Conservation (phyloP, 2,329 filamentous ascomycete species). For the Penicillium sp. region DNA sequence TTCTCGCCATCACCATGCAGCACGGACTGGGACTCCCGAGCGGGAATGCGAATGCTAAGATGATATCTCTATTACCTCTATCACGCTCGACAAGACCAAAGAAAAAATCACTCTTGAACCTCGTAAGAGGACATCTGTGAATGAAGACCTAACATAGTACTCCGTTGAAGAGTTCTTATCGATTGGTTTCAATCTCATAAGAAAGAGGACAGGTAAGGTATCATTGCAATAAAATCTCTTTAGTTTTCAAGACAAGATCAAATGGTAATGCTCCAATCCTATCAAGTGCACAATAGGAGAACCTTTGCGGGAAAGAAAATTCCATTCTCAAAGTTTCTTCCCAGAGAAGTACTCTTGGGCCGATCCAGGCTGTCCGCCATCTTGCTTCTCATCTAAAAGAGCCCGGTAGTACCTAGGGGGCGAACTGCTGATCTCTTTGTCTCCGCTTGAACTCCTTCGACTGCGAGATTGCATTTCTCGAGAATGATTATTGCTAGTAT, state of each 20-base stretch:
- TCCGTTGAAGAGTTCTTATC: background rate
- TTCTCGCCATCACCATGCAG: no score
- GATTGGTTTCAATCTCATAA: background rate
- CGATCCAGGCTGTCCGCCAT: background rate
- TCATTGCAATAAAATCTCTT: no score
- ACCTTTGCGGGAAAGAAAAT: background rate
- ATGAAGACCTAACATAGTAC: background rate
- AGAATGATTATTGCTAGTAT: background rate
- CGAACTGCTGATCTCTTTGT: background rate
- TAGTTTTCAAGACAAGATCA: background rate
- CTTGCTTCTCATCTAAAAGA: background rate
- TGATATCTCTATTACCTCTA: background rate
- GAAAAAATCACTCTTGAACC: background rate
- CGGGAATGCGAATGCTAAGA: background rate
- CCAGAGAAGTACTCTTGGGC: slow-evolving; percentile 8
- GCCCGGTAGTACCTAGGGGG: background rate
- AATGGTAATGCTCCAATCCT: background rate
- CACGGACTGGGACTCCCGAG: no score
- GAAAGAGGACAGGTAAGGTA: no score
- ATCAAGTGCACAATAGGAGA: background rate
- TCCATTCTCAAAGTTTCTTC: background rate
- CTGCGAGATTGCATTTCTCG: background rate
- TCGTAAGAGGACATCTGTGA: no score
- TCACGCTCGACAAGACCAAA: background rate
- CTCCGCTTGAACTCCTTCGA: background rate